phyloP scores from a whole-genome alignment of 2,329 filamentous ascomycete species.

The Paecilomyces niveus region DNA sequence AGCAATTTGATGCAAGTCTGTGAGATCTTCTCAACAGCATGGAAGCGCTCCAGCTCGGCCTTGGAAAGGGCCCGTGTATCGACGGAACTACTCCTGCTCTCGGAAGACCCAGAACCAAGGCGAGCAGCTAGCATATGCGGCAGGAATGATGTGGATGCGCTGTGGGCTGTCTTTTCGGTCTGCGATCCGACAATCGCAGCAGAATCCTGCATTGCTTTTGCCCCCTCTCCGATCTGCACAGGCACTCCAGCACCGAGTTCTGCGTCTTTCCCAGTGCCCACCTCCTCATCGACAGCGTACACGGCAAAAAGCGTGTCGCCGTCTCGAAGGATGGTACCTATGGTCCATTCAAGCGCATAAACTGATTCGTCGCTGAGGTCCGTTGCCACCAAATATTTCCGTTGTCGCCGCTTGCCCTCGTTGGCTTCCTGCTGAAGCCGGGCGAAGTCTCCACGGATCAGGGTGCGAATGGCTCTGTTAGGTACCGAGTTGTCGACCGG shows the following conservation, averaged over 20 bases:
- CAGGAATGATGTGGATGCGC: slow-evolving; percentile 15
- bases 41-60: slow-evolving; percentile 70
- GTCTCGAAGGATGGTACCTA: slow-evolving; percentile 87
- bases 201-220: slow-evolving; percentile 68
- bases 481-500: slow-evolving; percentile 65
- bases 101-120: slow-evolving; percentile 26
- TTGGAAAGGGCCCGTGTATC: slow-evolving; percentile 48
- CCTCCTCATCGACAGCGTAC: slow-evolving; percentile 87
- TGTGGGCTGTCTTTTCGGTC: slow-evolving; percentile 48
- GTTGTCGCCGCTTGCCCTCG: slow-evolving; percentile 67
- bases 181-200: slow-evolving; percentile 58
- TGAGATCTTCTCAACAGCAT: slow-evolving; percentile 76
- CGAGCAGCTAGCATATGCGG: slow-evolving; percentile 26
- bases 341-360: slow-evolving; percentile 94
- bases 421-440: slow-evolving; percentile 67
- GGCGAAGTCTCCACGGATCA: slow-evolving; percentile 79
- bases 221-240: slow-evolving; percentile 61
- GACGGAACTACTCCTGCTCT: slow-evolving; percentile 38
- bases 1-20: slow-evolving; percentile 77
- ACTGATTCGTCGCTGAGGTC: slow-evolving; percentile 91
- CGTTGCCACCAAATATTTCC: slow-evolving; percentile 92
- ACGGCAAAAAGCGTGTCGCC: slow-evolving; percentile 91
- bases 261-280: slow-evolving; percentile 28
- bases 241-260: slow-evolving; percentile 21
- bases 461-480: slow-evolving; percentile 78